Conservation (phyloP, 441 rosid species). For the Eutrema salsugineum region DNA sequence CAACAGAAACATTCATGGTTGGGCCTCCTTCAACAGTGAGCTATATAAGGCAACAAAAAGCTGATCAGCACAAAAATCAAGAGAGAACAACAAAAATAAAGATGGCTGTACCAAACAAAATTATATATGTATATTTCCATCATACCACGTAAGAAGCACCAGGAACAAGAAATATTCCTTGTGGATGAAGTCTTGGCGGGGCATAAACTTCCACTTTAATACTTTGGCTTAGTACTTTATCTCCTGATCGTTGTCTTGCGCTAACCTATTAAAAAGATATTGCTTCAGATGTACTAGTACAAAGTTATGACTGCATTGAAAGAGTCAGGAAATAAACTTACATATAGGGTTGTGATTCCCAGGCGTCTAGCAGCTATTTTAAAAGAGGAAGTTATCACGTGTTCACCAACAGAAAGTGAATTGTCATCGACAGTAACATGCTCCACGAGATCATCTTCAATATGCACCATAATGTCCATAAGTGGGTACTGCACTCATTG, state of each 20-base stretch:
- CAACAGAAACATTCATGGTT: constrained; percentile 61
- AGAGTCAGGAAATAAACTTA: constrained; percentile 37
- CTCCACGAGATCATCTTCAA: constrained; percentile 73
- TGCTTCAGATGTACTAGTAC: constrained; percentile 28
- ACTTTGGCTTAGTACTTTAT: constrained; percentile 64
- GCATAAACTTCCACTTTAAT: constrained; percentile 90
- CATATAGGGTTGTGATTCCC: constrained; percentile 82
- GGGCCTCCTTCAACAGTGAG: constrained; percentile 90
- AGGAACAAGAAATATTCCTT: constrained; percentile 73
- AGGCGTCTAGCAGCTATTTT: constrained; percentile 67
- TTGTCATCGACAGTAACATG: constrained; percentile 40
- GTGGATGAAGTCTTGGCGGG: constrained; percentile 75
- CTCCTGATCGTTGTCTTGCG: constrained; percentile 78
- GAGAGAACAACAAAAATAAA: not conserved
- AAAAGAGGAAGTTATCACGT: constrained; percentile 45
- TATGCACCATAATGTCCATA: constrained; percentile 73
- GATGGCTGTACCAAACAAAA: no score
- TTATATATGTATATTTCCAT: no score
- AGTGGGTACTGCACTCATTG: constrained; percentile 60
- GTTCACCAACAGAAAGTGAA: constrained; percentile 42
- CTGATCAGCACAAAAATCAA: constrained; percentile 1
- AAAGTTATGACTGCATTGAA: not conserved
- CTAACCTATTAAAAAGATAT: constrained; percentile 56
- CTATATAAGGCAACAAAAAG: constrained; percentile 33
- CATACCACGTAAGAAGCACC: constrained; percentile 92